Evolutionary conservation across 1,284 basidiomycete species (phyloP), one percentile per base, ranked within the genome.

Genomic region (Tetrapyrgos nigripes): DNA sequence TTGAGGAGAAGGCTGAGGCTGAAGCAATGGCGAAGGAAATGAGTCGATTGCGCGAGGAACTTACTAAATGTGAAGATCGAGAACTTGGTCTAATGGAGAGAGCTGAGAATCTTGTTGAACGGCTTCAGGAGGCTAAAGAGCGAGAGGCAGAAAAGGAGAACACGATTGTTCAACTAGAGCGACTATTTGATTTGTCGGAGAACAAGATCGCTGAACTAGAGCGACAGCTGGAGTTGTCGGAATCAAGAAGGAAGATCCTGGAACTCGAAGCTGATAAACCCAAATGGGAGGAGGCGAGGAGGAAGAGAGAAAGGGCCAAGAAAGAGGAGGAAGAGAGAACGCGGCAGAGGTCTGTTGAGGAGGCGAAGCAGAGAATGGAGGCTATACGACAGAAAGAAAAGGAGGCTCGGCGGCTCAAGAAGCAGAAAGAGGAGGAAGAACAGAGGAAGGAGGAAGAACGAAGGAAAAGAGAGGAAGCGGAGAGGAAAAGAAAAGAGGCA

Each of bases 231-330:
- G 29, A 33, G 3, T 8, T 3, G 5, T 51, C 29, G 14, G 29
- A 50, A 28, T 50, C 50, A 19, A 51, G 50, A 24, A 29, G 19
- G 14, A 51, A 19, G n/a, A 21, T 51, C 13, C 31, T 51, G 50
- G 21, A 35, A n/a, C 26, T 51, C 9, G 50, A 51, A 5, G 29
- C 33, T 2, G 50, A 51, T 8, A 31, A 29, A 33, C 29, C 17
- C 1, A 33, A 24, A 14, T 19, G 17, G 6, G 50, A 23, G 29
- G 50, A 51, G 50, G 27, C 50, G 14, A 21, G 35, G 29, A 31
- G 27, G n/a, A 35, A 33, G 23, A 29, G 33, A 13, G 33, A 35
- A 51, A 29, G 35, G 31, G 33, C 28, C 14, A 29, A 51, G 35
- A 5, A 21, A 29, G 29, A 27, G 23, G 46, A 21, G 17, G 17